Base-by-base conservation (phyloP, 805 yeast species). In the Schwanniomyces pseudopolymorphus region DNA sequence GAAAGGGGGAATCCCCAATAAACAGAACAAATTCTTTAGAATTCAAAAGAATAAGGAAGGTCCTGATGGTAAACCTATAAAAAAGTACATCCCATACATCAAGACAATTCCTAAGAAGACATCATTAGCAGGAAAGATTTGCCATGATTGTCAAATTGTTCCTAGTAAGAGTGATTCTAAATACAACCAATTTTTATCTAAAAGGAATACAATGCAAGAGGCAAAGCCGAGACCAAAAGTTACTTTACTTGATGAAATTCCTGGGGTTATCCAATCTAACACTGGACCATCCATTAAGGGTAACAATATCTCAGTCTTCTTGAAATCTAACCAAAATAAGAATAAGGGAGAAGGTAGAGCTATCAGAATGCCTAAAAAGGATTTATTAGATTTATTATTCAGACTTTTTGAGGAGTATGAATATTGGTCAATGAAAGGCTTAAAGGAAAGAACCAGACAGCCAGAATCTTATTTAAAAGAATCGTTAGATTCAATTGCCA, bases 381-480 rank as follows among this genome's bases (percentile, higher is more conserved):
- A 90, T 52, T 78, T 94, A 47, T 79, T 92, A 77, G 97, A 91
- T 66, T 70, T 88, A 54, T 71, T 94, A 55, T 94, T 94, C 80
- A 79, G 86, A 56, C 74, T 92, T 58, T 94, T 94, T 67, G 97
- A 90, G 66, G 95, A 91, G 64, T 89, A 87, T 64, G 97, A 92
- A 62, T 94, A 91, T 67, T 94, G 99, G 99, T 84, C 94, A 9
- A 77, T 94, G 77, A 90, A 90, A 67, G 97, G 97, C 33, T 74
- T 94, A 51, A 86, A 89, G 60, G 99, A 94, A 63, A 80, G 96
- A 55, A 90, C 97, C 2, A 84, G 85, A 58, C 99, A 94, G 73
- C 99, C 99, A 1, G 99, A 94, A 63, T 85, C 85, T 17, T 95
- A 88, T 64, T 74, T 94, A 52, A 89, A 91, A 61, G 97, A 91